Base-by-base conservation (phyloP, 2,329 filamentous ascomycete species). In the Diaporthe citrichinensis region DNA sequence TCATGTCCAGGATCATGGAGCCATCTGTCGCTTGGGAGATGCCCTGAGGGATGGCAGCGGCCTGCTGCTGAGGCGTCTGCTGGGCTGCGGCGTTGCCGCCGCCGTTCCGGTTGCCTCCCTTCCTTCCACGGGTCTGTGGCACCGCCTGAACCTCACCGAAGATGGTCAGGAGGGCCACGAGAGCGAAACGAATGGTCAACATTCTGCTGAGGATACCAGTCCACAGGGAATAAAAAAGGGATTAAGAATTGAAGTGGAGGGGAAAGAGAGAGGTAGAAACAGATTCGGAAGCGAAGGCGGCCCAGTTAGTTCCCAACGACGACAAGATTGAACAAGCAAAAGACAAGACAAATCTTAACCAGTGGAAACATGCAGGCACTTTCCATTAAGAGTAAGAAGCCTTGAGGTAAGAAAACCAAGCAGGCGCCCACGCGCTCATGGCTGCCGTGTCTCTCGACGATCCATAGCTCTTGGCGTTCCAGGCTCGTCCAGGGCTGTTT, bases 1-100 rank as follows among this genome's bases (percentile, higher is more conserved):
- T 91, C 73, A 85, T 87, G 79, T 92, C 89, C 34, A 92, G 80
- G 51, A 91, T 91, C 53, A 82, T 88, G 3, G 87, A 89, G 6
- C 89, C 89, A 80, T 91, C 89, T 0, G 87, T 87, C 3, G 89
- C 89, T 34, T 78, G 76, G 7, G 85, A 84, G 25, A 87, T 76
- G 9, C 85, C 84, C 59, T 84, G 81, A 4, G 83, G 81, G 34
- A 84, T 72, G 23, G 78, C 74, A 8, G 80, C 79, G 12, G 79
- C 80, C 77, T 81, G 78, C 71, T 83, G 79, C 74, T 83, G 82
- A 36, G 80, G 78, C 12, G 81, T 82, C 69, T 77, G 36, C 65
- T 68, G 65, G 44, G 62, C 44, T 34, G 25, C n/a, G 28, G 62
- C 20, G 62, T 51, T 51, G n/a, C 61, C 41, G 8, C 55, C 74